phyloP scores from a whole-genome alignment of 2,329 filamentous ascomycete species.

The Dactylellina leptospora region DNA sequence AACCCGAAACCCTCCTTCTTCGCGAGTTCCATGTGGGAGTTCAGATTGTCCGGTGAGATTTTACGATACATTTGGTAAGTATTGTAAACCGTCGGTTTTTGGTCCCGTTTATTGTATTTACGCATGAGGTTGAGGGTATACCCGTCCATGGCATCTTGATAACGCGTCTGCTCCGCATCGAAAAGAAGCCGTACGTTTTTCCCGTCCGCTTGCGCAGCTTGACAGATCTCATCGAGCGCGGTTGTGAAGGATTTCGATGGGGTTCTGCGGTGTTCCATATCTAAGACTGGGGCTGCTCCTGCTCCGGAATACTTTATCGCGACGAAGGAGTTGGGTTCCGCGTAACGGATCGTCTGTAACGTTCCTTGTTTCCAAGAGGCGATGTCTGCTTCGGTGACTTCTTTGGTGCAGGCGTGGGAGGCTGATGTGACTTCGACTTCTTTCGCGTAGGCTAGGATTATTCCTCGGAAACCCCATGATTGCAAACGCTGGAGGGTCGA shows the following conservation, averaged over 20 bases:
- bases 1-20: slow-evolving; percentile 70
- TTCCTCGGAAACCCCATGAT: slow-evolving; percentile 79
- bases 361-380: slow-evolving; percentile 77
- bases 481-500: slow-evolving; percentile 73
- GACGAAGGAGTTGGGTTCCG: slow-evolving; percentile 66
- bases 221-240: slow-evolving; percentile 78
- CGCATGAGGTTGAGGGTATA: slow-evolving; percentile 73
- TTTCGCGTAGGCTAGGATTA: slow-evolving; percentile 83
- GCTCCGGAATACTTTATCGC: slow-evolving; percentile 79
- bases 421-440: slow-evolving; percentile 72
- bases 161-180: slow-evolving; percentile 82
- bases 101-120: slow-evolving; percentile 73
- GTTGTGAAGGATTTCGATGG: slow-evolving; percentile 70
- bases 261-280: slow-evolving; percentile 72
- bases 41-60: slow-evolving; percentile 67
- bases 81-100: slow-evolving; percentile 75
- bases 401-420: slow-evolving; percentile 61
- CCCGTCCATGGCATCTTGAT: slow-evolving; percentile 81
- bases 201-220: slow-evolving; percentile 69
- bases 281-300: slow-evolving; percentile 68
- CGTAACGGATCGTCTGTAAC: slow-evolving; percentile 63
- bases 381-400: slow-evolving; percentile 69
- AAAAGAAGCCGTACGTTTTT: slow-evolving; percentile 79
- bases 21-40: slow-evolving; percentile 69
- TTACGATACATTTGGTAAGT: slow-evolving; percentile 83